Evolutionary conservation across 441 rosid species (phyloP), one percentile per base, ranked within the genome.

Genomic region (Eruca vesicaria): DNA sequence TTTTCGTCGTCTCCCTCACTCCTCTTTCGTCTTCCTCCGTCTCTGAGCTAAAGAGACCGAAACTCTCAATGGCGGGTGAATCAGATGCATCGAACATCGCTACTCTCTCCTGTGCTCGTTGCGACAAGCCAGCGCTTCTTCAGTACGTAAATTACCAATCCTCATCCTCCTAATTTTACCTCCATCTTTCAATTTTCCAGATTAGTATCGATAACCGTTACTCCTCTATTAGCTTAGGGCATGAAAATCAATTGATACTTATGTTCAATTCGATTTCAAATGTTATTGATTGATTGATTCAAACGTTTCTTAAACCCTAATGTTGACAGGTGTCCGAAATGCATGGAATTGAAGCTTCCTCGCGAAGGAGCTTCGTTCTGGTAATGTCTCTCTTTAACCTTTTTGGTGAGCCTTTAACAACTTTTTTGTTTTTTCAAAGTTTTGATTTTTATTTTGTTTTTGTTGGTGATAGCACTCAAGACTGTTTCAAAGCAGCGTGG

Each of bases 281-380:
- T 50, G 32, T 60, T 11, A 0, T 11, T 67, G 6, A 31, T 50
- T 35, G 45, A 67, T 16, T 2, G 7, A n/a, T 18, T 9, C 9
- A 11, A 48, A 43, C 35, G 35, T 32, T 32, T 32, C 35, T 32
- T 32, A 7, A 32, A 43, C 52, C 52, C 52, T 45, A n/a, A 56
- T 65, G 45, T 56, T 71, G 38, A 59, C 77, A 95, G 98, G 87
- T 96, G 99, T 75, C 99, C 99, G 1, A 96, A 91, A 78, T 96
- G 99, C 43, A 16, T 91, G 65, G 94, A 96, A 8, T 66, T 93
- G 73, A 96, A 91, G 90, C 97, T 96, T 89, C 94, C 97, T 72
- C 97, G 98, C 73, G 95, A 93, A 86, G 90, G 76, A 29, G 92
- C 95, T 52, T 87, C 99, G 11, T 96, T 96, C 92, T 96, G 99